Conservation (phyloP, 345 rosid genomes). For the Sisymbrium irio region DNA sequence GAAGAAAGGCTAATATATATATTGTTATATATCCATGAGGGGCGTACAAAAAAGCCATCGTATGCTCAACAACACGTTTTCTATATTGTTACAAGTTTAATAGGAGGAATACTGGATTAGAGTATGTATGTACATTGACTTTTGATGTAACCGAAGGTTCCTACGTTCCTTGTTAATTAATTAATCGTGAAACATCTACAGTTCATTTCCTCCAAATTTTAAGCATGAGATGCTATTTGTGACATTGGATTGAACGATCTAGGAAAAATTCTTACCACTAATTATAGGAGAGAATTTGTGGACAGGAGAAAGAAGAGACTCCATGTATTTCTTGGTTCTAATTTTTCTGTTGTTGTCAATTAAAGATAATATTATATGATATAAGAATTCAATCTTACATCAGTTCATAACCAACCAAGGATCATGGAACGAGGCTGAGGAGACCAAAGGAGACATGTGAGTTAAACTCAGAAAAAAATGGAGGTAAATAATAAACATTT, state of each 20-base stretch:
- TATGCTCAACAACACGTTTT: background rate
- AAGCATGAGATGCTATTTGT: background rate
- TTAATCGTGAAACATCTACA: background rate
- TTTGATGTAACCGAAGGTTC: background rate
- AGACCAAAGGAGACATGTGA: too few relatives aligned
- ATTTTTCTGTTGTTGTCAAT: background rate
- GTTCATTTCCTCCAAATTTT: background rate
- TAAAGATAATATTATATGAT: background rate
- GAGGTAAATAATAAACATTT: too few relatives aligned
- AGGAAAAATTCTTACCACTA: background rate
- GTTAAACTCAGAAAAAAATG: too few relatives aligned
- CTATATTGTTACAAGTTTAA: background rate
- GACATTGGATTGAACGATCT: background rate
- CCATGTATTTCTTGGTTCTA: background rate
- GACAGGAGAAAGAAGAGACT: background rate
- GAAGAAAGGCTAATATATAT: constrained; percentile 7
- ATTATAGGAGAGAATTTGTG: background rate
- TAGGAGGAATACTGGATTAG: background rate
- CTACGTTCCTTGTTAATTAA: too few relatives aligned
- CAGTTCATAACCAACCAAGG: too few relatives aligned
- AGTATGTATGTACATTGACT: background rate
- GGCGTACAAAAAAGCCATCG: background rate
- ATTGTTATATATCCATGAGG: constrained; percentile 1
- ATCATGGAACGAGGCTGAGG: too few relatives aligned
- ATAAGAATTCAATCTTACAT: too few relatives aligned